Evolutionary conservation across 345 rosid species (phyloP).

Genomic region (Arabidopsis arenosa): DNA sequence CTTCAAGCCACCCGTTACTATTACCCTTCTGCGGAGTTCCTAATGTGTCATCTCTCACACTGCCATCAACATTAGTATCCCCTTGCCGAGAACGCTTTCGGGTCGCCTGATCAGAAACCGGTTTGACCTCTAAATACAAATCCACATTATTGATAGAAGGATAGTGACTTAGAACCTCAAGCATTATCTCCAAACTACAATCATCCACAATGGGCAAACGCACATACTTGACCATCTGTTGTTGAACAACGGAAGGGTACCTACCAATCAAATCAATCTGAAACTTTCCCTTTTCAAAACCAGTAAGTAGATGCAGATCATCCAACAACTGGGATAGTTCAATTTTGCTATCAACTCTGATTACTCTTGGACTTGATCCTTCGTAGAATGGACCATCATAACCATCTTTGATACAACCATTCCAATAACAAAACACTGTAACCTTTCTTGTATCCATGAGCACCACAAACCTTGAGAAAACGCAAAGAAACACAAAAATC

Average conservation of each 20-base stretch:
- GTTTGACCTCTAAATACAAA: slow-evolving; percentile 21
- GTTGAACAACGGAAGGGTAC: slow-evolving; percentile 35
- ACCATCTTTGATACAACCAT: slow-evolving; percentile 28
- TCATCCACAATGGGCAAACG: slow-evolving; percentile 33
- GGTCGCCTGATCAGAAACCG: neutral
- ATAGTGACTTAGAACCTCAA: slow-evolving; percentile 21
- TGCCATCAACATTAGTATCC: neutral
- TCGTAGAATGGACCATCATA: slow-evolving; percentile 34
- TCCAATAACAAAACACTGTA: slow-evolving; percentile 29
- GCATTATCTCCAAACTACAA: slow-evolving; percentile 29
- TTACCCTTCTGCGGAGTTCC: neutral
- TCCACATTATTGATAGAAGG: slow-evolving; percentile 14
- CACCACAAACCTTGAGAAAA: neutral
- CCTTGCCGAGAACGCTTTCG: neutral
- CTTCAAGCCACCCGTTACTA: neutral
- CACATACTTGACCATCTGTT: slow-evolving; percentile 12
- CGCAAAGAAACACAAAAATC: neutral
- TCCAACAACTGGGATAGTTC: slow-evolving; percentile 3
- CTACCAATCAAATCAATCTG: slow-evolving; percentile 15
- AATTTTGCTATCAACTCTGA: slow-evolving; percentile 21
- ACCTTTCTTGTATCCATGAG: slow-evolving; percentile 21
- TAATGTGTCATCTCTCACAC: neutral
- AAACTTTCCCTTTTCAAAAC: slow-evolving; percentile 20
- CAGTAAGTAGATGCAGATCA: slow-evolving; percentile 25
- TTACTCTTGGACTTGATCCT: slow-evolving; percentile 30